A percentile compares a stretch with the other conserved stretches of the same genome.
phyloP scores from a whole-genome alignment of 2,329 filamentous ascomycete species.

The Diaporthe australafricana region DNA sequence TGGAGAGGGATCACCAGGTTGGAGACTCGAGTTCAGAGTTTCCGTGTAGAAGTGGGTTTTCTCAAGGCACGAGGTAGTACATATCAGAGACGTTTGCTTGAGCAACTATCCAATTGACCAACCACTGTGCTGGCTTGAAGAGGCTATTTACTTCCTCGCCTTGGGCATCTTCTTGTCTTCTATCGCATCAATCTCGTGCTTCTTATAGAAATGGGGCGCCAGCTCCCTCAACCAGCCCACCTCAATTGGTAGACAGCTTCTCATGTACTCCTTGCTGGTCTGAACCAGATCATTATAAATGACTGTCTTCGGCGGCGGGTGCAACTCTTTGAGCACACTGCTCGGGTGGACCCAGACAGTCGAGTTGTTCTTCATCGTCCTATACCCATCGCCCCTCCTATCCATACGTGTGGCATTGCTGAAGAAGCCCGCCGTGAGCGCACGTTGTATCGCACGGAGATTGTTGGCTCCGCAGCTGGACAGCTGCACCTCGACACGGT shows the following conservation, averaged over 20 bases:
- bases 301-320: slow-evolving; percentile 83
- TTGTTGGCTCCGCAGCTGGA: slow-evolving; percentile 78
- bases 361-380: slow-evolving; percentile 90
- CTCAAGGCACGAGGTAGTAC: too few species aligned
- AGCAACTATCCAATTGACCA: too few species aligned
- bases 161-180: slow-evolving; percentile 77
- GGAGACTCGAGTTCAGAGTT: neutral
- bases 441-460: slow-evolving; percentile 83
- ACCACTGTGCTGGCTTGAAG: neutral
- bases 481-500: slow-evolving; percentile 86
- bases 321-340: slow-evolving; percentile 80
- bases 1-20: neutral
- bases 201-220: slow-evolving; percentile 95
- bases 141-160: slow-evolving; percentile 39
- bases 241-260: slow-evolving; percentile 86
- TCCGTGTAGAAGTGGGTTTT: neutral
- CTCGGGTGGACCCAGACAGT: slow-evolving; percentile 94
- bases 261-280: slow-evolving; percentile 93
- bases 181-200: slow-evolving; percentile 85
- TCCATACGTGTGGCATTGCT: slow-evolving; percentile 89
- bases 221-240: slow-evolving; percentile 88
- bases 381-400: slow-evolving; percentile 86
- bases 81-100: too few species aligned
- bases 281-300: slow-evolving; percentile 88
- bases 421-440: slow-evolving; percentile 93